Evolutionary conservation across 73 alveolate genomes (phyloP).

Genomic region (Stentor roeselii): DNA sequence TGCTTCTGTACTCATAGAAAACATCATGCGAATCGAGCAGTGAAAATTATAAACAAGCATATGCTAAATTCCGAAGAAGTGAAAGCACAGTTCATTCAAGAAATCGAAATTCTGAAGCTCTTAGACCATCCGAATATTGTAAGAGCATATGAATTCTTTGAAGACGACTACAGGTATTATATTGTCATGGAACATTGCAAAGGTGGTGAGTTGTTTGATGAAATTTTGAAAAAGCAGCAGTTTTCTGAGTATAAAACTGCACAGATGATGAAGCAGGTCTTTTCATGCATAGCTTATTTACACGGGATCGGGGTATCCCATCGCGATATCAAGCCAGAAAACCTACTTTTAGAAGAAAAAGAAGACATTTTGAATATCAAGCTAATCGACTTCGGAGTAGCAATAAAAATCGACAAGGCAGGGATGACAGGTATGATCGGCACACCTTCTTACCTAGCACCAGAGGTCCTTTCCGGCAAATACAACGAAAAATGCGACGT

Average conservation of each 20-base stretch:
- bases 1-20: neutral
- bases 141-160: conserved; percentile 33
- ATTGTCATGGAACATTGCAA: conserved; percentile 30
- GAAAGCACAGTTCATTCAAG: neutral
- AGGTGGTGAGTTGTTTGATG: conserved; percentile 29
- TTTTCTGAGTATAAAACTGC: neutral
- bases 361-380: conserved; percentile 30
- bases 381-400: neutral
- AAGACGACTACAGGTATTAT: conserved; percentile 22
- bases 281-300: conserved; percentile 55
- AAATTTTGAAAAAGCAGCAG: neutral
- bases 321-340: conserved; percentile 87
- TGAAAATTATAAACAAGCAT: neutral
- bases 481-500: conserved; percentile 32
- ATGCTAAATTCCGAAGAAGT: neutral
- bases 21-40: neutral
- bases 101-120: conserved; percentile 19
- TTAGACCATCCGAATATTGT: conserved; percentile 33
- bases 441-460: conserved; percentile 20
- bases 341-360: conserved; percentile 73
- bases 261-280: conserved; percentile 21
- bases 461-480: conserved; percentile 24
- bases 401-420: neutral
- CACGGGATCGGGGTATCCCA: conserved; percentile 61
- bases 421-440: neutral